Conservation (phyloP, 2,329 filamentous ascomycete species). For the Chaetothyriales sp. region DNA sequence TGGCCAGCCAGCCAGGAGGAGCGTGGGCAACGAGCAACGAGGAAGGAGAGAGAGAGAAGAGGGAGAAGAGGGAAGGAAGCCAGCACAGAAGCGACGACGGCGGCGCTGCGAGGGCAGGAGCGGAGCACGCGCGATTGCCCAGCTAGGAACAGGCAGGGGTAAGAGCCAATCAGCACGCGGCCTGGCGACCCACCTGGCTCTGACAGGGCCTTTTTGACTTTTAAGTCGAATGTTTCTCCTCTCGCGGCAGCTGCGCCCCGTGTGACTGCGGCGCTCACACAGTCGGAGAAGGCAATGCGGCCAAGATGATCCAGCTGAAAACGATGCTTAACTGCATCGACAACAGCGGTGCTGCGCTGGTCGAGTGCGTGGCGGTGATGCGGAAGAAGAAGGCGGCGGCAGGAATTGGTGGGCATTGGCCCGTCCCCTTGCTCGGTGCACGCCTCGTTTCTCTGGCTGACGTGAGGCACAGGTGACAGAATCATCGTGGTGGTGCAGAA, state of each 20-base stretch:
- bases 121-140: neutral
- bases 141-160: neutral
- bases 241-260: neutral
- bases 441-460: neutral
- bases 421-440: neutral
- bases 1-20: neutral
- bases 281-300: constrained; percentile 20
- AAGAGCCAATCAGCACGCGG: neutral
- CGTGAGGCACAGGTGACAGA: constrained; percentile 58
- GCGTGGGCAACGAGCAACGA: neutral
- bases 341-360: constrained; percentile 93
- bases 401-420: constrained; percentile 57
- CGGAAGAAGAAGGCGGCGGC: constrained; percentile 72
- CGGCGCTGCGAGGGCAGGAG: too few species aligned
- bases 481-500: constrained; percentile 98
- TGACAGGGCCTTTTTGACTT: neutral
- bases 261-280: neutral
- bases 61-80: neutral
- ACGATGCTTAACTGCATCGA: constrained; percentile 99
- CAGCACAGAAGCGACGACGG: neutral
- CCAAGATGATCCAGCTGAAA: constrained; percentile 89
- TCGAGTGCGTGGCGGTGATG: constrained; percentile 89
- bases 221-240: neutral
- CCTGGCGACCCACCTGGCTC: neutral
- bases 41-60: neutral